Base-by-base conservation (phyloP, 2,329 filamentous ascomycete species). In the Colletotrichum theobromicola region DNA sequence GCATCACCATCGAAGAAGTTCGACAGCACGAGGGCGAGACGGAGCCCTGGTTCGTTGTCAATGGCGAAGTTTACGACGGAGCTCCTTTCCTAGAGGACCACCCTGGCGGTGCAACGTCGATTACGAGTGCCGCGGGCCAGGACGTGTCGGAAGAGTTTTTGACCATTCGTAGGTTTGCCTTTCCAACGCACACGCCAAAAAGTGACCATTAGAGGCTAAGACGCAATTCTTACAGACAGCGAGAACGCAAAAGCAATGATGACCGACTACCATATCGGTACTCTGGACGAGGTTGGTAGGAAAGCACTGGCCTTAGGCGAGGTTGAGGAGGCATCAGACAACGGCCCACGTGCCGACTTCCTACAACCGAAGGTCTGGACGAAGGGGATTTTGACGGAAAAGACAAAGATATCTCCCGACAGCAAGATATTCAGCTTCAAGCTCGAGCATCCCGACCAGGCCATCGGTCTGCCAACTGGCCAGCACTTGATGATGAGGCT, bases 201-300 rank as follows among this genome's bases (percentile, higher is more conserved):
- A 16, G 28, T 16, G n/a, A 15, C 34, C 24, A 30, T 60, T 32
- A n/a, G 55, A 15, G n/a, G n/a, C 80, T 85, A 77, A 84, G 74
- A 75, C 65, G 46, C 24, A 13, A 15, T 18, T 70, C 46, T 12
- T n/a, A 71, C 80, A 96, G 95, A 98, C 82, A 96, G 94, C 81
- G 95, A 98, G 85, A 98, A 94, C 18, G 96, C 96, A 37, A 98
- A 97, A 85, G 90, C 89, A 21, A 98, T 98, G 95, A 95, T 98
- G 93, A 89, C 90, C 13, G 84, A 89, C 58, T 97, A 98, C 80
- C 95, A 98, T 82, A 92, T 98, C 77, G 96, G 96, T 65, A 92
- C 91, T 1, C 89, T 98, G 15, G 91, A 94, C 78, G 85, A 91
- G 77, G 86, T 86, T 24, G 90, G 92, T 2, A 78, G 75, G 7